Percentiles rank a stretch among this genome's conserved stretches.
Evolutionary conservation across 108 stramenopile genomes (phyloP).

Genomic region (Pseudonitzschia multiseries): DNA sequence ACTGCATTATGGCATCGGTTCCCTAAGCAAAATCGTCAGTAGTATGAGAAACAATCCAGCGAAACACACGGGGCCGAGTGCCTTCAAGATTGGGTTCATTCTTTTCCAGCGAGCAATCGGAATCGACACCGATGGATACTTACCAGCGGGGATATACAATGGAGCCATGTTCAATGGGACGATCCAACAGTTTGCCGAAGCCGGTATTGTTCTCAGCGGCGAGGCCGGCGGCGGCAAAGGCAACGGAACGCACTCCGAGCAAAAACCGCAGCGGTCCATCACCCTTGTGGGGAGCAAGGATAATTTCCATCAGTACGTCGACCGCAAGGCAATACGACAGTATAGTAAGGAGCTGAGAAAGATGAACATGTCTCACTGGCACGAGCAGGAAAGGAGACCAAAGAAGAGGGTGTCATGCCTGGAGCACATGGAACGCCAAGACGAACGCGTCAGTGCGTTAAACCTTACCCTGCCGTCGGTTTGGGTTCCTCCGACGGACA

Average conservation of each 20-base stretch:
- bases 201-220: background rate
- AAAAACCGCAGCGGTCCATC: background rate
- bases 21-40: background rate
- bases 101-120: background rate
- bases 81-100: background rate
- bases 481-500: background rate
- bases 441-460: background rate
- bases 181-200: background rate
- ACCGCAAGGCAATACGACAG: background rate
- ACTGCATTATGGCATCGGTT: background rate
- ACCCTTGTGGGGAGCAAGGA: background rate
- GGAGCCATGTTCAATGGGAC: background rate
- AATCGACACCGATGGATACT: background rate
- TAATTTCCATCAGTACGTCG: background rate
- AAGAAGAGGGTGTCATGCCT: background rate
- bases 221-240: background rate
- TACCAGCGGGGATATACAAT: background rate
- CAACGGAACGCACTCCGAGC: background rate
- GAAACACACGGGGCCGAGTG: background rate
- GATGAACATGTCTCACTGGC: background rate
- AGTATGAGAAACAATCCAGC: slow-evolving; percentile 4
- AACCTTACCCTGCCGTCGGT: background rate
- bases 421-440: background rate
- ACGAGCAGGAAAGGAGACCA: background rate
- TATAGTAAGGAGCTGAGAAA: background rate